Evolutionary conservation across 2,329 filamentous ascomycete species (phyloP).

Genomic region (Berkeleyomyces basicola): DNA sequence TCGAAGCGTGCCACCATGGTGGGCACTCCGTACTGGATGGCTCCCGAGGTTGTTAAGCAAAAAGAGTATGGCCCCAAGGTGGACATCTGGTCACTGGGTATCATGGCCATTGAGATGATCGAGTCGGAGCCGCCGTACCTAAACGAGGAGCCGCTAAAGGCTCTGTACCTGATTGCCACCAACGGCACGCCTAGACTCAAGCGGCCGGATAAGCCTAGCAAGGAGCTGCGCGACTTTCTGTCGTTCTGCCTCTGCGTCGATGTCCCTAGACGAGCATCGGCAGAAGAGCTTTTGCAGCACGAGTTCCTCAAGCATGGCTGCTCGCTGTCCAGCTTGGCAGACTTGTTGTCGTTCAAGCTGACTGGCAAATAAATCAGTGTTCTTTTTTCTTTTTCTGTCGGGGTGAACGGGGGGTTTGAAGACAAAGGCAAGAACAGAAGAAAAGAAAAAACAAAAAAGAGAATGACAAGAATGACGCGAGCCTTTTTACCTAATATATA

Average conservation of each 20-base stretch:
- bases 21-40: constrained; percentile 99
- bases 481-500: not conserved
- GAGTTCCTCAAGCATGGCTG: constrained; percentile 93
- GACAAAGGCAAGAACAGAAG: not conserved
- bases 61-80: constrained; percentile 98
- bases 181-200: constrained; percentile 94
- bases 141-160: constrained; percentile 95
- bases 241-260: constrained; percentile 94
- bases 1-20: constrained; percentile 98
- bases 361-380: constrained; percentile 37
- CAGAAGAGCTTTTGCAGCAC: constrained; percentile 74
- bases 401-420: not conserved
- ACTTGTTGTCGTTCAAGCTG: constrained; percentile 77
- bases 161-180: constrained; percentile 90
- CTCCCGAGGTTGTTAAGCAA: constrained; percentile 96
- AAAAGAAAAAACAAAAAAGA: not conserved
- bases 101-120: constrained; percentile 99
- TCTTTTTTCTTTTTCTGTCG: not conserved
- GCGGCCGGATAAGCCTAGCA: constrained; percentile 95
- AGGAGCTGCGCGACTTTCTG: constrained; percentile 93
- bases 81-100: constrained; percentile 96
- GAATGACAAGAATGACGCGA: not conserved
- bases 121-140: constrained; percentile 95
- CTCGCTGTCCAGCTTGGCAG: constrained; percentile 63
- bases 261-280: constrained; percentile 83